Evolutionary conservation across 129 eudicot genomes (phyloP), one percentile per base, ranked within the genome.

Genomic region (Scalesia atractyloides): DNA sequence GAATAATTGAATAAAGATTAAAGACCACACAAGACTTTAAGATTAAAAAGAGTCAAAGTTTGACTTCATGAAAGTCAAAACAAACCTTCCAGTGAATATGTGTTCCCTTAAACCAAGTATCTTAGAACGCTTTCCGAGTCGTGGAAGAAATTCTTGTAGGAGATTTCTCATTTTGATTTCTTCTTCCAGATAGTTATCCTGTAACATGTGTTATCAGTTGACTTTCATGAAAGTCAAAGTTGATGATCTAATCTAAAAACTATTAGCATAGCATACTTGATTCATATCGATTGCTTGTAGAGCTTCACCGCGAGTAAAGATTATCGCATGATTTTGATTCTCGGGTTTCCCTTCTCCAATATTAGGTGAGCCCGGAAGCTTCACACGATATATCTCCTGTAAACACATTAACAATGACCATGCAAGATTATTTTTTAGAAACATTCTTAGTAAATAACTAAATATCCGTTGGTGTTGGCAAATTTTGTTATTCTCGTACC

Each of bases 271-370:
- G 50, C 80, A 19, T 90, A 94, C 99, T 82, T 94, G 98, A 77
- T 94, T 94, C 97, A 94, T 94, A 84, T 94, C 99, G 57, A 94
- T 94, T 69, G 98, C 84, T 84, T 93, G 98, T 60, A 94, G 88
- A 75, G 97, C 98, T 87, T 93, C 98, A 24, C 98, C 98, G 48
- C 98, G 96, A 7, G 98, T 92, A 76, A 94, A 94, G 64, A 94
- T 90, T 48, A 94, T 88, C 44, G 98, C 89, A 80, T 90, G 98
- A 64, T 94, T 94, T 83, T 94, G 97, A 72, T 94, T 94, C 64
- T 90, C 99, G 19, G 99, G 99, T 84, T 94, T 94, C 64, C 99
- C 99, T 81, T 90, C 99, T 57, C 99, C 99, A 69, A 94, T 83
- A 78, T 88, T 90, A 24, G 99, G 97, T 20, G 87, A 70, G 56